These are phyloP conservation scores for Stagonosporopsis vannaccii DNA, from an alignment of 2,329 filamentous ascomycete genomes.

Conservation along the genomic window DNA sequence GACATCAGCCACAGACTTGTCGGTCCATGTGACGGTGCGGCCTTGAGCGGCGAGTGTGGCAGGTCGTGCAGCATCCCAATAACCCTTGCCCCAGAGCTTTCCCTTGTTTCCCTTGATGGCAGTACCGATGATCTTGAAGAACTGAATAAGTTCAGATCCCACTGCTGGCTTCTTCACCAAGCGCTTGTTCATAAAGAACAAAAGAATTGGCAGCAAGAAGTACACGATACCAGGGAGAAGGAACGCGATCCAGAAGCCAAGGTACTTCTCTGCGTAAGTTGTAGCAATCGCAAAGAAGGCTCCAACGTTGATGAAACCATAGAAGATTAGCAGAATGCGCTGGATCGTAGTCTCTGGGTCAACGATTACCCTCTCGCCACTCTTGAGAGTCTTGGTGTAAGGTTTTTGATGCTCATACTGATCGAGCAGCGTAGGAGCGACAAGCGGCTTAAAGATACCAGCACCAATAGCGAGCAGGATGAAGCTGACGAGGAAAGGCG, in stretches of 20 bases:
- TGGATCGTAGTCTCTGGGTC: constrained; percentile 56
- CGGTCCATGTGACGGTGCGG: constrained; percentile 37
- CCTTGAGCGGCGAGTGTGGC: constrained; percentile 23
- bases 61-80: constrained; percentile 47
- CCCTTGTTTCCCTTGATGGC: constrained; percentile 47
- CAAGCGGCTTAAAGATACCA: constrained; percentile 52
- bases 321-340: constrained; percentile 48
- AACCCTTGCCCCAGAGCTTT: constrained; percentile 43
- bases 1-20: constrained; percentile 18
- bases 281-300: constrained; percentile 19
- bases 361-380: constrained; percentile 43
- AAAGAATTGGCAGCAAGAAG: constrained; percentile 36
- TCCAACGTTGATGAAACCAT: constrained; percentile 25
- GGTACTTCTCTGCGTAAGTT: constrained; percentile 52
- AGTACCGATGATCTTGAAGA: constrained; percentile 43
- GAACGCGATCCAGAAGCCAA: constrained; percentile 52
- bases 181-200: constrained; percentile 43
- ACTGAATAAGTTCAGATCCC: constrained; percentile 45
- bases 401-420: constrained; percentile 54
- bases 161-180: constrained; percentile 42
- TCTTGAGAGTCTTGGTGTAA: constrained; percentile 53
- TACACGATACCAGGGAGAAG: constrained; percentile 45
- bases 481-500: constrained; percentile 51
- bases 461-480: constrained; percentile 38
- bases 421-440: constrained; percentile 55